These are phyloP conservation scores for Guadua angustifolia DNA, from an alignment of 176 grass and related monocot genomes.

Conservation along the genomic window DNA sequence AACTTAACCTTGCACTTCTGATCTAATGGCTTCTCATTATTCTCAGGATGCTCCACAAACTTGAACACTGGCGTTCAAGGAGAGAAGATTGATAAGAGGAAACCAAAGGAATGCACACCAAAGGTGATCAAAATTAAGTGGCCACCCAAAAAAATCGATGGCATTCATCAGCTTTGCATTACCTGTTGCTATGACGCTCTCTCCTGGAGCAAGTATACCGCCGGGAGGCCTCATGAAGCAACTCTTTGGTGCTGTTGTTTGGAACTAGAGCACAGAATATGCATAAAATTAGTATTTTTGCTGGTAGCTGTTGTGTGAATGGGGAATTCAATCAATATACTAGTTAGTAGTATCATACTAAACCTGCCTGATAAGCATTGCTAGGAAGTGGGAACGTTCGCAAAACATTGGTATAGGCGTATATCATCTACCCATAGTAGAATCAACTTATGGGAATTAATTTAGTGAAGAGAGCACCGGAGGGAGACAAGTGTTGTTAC, in stretches of 20 bases:
- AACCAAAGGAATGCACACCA: constrained; percentile 6
- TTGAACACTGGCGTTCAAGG: constrained; percentile 73
- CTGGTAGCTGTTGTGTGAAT: background rate
- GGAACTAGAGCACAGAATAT: constrained; percentile 59
- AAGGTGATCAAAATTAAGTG: background rate
- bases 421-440: background rate
- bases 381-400: background rate
- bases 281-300: constrained; percentile 2
- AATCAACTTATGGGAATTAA: background rate
- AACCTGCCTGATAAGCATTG: background rate
- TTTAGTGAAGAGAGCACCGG: background rate
- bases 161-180: constrained; percentile 22
- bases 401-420: too few relatives aligned
- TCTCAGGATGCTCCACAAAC: constrained; percentile 97
- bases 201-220: constrained; percentile 83
- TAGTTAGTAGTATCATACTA: constrained; percentile 1
- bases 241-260: constrained; percentile 98
- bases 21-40: constrained; percentile 89
- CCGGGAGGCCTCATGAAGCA: constrained; percentile 99
- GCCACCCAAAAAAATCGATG: background rate
- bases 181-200: constrained; percentile 95
- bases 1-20: constrained; percentile 97
- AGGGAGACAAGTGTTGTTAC: constrained; percentile 35
- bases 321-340: background rate
- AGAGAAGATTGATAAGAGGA: constrained; percentile 6